phyloP scores from a whole-genome alignment of 73 alveolate species.

The Uronychia setigera region DNA sequence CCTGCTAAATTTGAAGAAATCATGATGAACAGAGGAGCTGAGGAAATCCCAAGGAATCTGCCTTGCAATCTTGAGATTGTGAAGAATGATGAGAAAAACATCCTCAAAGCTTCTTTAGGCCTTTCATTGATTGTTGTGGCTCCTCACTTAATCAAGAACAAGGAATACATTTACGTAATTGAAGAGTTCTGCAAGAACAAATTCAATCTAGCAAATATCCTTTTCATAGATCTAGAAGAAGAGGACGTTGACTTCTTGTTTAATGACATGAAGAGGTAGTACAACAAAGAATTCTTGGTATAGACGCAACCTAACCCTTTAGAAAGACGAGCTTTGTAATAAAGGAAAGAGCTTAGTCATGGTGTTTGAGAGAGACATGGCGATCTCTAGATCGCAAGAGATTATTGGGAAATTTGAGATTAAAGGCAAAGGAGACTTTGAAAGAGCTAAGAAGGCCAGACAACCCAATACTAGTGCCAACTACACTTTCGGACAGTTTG shows the following conservation, averaged over 20 bases:
- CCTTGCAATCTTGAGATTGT: background rate
- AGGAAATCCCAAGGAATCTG: background rate
- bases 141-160: background rate
- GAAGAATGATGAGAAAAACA: background rate
- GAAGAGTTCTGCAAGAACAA: conserved; percentile 33
- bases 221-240: conserved; percentile 1
- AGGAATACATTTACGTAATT: conserved; percentile 12
- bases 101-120: background rate
- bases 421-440: conserved; percentile 21
- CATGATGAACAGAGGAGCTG: background rate
- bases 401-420: conserved; percentile 39
- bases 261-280: conserved; percentile 8
- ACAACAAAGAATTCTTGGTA: background rate
- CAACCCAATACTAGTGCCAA: background rate
- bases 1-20: background rate
- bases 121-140: background rate
- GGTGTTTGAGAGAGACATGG: conserved; percentile 35
- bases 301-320: background rate
- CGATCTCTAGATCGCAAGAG: conserved; percentile 6
- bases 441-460: conserved; percentile 26
- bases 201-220: conserved; percentile 4
- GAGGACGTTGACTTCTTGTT: conserved; percentile 23
- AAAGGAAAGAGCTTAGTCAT: conserved; percentile 11
- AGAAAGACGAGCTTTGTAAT: background rate
- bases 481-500: background rate